Evolutionary conservation across 1,284 basidiomycete species (phyloP).

Genomic region (Stereum hirsutum): DNA sequence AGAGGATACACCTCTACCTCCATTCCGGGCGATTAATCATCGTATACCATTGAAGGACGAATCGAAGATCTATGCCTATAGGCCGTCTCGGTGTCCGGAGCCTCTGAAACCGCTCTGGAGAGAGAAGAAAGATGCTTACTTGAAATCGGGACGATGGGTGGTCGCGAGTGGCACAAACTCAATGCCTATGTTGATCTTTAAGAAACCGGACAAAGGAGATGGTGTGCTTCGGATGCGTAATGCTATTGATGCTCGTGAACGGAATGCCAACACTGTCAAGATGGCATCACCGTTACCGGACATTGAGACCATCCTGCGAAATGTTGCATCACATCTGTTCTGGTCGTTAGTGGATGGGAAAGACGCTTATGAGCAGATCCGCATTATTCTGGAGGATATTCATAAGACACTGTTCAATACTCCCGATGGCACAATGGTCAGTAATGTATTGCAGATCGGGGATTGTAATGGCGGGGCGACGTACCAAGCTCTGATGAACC

Average conservation of each 20-base stretch:
- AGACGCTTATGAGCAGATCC: constrained; percentile 26
- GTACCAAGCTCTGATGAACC: constrained; percentile 25
- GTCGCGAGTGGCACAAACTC: constrained; percentile 17
- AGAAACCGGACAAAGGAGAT: constrained; percentile 19
- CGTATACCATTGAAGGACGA: constrained; percentile 27
- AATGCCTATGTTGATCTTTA: constrained; percentile 25
- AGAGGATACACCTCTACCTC: constrained; percentile 19
- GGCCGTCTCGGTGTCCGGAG: constrained; percentile 23
- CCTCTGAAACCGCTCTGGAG: constrained; percentile 18
- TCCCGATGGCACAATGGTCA: constrained; percentile 27
- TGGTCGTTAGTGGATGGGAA: constrained; percentile 17
- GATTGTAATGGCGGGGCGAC: constrained; percentile 27
- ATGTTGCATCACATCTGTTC: constrained; percentile 15
- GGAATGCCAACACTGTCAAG: constrained; percentile 26
- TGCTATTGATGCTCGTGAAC: constrained; percentile 21
- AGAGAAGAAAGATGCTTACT: constrained; percentile 20
- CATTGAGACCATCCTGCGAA: constrained; percentile 22
- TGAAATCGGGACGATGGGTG: constrained; percentile 20
- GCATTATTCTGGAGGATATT: constrained; percentile 19
- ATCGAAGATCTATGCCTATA: constrained; percentile 18
- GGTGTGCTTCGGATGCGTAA: constrained; percentile 20
- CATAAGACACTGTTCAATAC: constrained; percentile 16
- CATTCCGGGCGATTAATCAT: constrained; percentile 27
- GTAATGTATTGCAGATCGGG: constrained; percentile 25
- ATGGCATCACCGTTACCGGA: constrained; percentile 24